Evolutionary conservation across 352 stramenopile species (phyloP).

Genomic region (Phytophthora cajani): DNA sequence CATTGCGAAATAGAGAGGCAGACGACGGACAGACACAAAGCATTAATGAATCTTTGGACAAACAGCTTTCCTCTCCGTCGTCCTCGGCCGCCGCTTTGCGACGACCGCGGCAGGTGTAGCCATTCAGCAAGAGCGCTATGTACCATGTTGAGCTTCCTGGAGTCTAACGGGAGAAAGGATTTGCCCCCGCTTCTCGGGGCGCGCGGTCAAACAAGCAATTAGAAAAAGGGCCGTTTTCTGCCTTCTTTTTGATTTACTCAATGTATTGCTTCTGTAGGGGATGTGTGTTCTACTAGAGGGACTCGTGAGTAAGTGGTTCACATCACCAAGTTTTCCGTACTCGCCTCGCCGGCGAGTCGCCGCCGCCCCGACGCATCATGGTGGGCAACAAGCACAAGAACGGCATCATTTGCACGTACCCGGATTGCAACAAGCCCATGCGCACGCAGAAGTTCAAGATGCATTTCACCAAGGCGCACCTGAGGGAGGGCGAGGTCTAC

Average conservation of each 20-base stretch:
- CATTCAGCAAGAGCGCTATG: not conserved
- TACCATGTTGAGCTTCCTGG: constrained; percentile 31
- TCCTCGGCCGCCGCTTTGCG: not conserved
- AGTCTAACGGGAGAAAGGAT: constrained; percentile 32
- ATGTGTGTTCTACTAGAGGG: constrained; percentile 30
- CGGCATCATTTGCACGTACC: constrained; percentile 84
- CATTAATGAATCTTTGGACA: not conserved
- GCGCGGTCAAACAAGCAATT: constrained; percentile 5
- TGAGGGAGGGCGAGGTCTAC: constrained; percentile 82
- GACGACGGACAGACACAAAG: not conserved
- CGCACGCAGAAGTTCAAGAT: constrained; percentile 89
- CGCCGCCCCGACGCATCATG: constrained; percentile 44
- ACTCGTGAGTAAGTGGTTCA: constrained; percentile 1
- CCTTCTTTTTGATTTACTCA: constrained; percentile 1
- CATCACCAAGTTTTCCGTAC: not conserved
- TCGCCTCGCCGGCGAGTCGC: not conserved
- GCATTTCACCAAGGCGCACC: constrained; percentile 81
- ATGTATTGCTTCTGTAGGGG: constrained; percentile 12
- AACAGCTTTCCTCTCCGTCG: not conserved
- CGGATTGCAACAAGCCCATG: constrained; percentile 85
- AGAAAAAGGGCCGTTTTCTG: constrained; percentile 2
- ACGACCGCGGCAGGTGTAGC: constrained; percentile 4
- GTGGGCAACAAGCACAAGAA: constrained; percentile 92
- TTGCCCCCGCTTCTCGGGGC: constrained; percentile 23
- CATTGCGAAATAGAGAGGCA: not conserved